Conservation (phyloP, 2,329 filamentous ascomycete genomes). For the Colletotrichum scovillei region DNA sequence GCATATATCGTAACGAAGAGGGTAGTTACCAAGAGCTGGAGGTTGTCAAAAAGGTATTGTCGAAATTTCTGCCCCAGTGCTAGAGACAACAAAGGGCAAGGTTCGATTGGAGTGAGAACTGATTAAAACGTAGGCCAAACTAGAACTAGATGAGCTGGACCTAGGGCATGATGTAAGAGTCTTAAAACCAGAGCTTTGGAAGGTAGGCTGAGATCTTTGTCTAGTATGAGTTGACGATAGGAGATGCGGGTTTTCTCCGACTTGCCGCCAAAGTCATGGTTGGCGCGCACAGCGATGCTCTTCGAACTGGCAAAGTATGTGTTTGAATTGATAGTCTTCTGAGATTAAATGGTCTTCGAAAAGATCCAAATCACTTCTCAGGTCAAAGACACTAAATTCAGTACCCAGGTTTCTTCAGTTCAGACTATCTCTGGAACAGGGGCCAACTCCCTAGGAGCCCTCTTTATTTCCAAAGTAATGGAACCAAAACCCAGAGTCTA, state of each 20-base stretch:
- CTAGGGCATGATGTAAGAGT: conserved; percentile 42
- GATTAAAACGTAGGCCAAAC: conserved; percentile 39
- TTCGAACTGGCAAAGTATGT: conserved; percentile 4
- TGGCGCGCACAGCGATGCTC: conserved; percentile 37
- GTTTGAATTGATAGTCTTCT: neutral
- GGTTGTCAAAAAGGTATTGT: conserved; percentile 39
- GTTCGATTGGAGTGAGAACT: neutral
- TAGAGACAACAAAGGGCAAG: no score
- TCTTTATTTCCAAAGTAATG: conserved; percentile 42
- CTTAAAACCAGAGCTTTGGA: neutral
- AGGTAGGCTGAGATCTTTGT: neutral
- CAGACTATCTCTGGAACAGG: conserved; percentile 53
- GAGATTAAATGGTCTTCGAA: no score
- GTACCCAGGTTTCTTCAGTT: conserved; percentile 44
- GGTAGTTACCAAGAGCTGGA: conserved; percentile 46
- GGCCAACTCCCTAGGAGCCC: conserved; percentile 48
- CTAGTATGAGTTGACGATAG: conserved; percentile 49
- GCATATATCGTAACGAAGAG: conserved; percentile 48
- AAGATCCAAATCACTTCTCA: neutral
- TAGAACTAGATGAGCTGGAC: conserved; percentile 35
- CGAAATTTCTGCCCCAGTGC: neutral
- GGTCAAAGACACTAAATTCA: neutral
- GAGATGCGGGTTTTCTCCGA: conserved; percentile 44
- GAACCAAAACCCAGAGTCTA: conserved; percentile 42
- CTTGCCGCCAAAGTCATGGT: conserved; percentile 46